These are phyloP conservation scores for Aspergillus wentii DNA, from an alignment of 495 filamentous ascomycete genomes.

Conservation along the genomic window DNA sequence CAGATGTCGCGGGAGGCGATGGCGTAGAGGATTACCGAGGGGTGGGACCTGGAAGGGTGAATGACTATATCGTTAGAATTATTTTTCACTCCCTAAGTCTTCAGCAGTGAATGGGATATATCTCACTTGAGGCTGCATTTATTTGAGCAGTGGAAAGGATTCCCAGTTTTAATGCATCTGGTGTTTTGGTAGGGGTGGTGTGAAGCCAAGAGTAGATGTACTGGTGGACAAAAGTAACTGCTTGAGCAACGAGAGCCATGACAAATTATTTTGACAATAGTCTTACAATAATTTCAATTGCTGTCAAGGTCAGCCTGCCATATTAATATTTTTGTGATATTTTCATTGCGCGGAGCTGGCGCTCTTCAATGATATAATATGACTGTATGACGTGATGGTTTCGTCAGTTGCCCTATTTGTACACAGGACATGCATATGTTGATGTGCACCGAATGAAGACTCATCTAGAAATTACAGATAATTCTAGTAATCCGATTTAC, in stretches of 20 bases:
- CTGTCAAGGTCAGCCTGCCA: no score
- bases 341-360: no score
- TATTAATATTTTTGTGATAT: no score
- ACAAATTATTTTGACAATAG: no score
- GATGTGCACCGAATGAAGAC: no score
- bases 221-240: constrained; percentile 16
- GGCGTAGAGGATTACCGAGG: constrained; percentile 16
- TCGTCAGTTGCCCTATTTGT: constrained; percentile 1
- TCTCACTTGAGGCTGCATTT: constrained; percentile 15
- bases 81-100: background rate
- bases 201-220: constrained; percentile 16
- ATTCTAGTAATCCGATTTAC: no score
- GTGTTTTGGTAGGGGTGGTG: constrained; percentile 10
- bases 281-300: no score
- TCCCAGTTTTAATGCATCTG: constrained; percentile 16
- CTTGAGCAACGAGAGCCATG: constrained; percentile 24
- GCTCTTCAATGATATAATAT: no score
- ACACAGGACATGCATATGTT: no score
- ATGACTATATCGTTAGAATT: constrained; percentile 7
- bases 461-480: no score
- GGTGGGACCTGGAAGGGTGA: constrained; percentile 17
- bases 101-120: background rate
- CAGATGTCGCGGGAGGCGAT: constrained; percentile 16
- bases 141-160: constrained; percentile 18
- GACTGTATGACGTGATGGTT: background rate